Evolutionary conservation across 257 asterid species (phyloP).

Genomic region (Solanum neorickii): DNA sequence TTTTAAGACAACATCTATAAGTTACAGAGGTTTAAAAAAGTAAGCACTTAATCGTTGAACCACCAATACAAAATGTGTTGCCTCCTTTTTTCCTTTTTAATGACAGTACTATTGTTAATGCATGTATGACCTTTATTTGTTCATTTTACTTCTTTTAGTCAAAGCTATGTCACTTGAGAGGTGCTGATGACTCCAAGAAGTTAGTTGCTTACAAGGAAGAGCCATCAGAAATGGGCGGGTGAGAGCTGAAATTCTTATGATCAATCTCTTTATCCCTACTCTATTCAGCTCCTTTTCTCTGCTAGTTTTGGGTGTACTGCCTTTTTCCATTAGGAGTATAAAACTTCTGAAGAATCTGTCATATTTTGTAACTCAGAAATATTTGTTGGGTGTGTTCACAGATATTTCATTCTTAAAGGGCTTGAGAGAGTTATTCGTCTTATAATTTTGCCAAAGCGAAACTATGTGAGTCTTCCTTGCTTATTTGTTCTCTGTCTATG

Average conservation of each 20-base stretch:
- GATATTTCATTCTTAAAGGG: conserved; percentile 93
- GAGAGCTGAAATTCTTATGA: conserved; percentile 12
- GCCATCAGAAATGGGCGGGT: conserved; percentile 99
- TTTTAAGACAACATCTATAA: not conserved
- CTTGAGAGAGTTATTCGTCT: conserved; percentile 88
- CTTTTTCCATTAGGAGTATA: not conserved
- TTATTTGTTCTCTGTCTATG: not conserved
- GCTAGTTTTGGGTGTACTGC: not conserved
- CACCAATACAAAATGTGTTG: not conserved
- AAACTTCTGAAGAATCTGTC: not conserved
- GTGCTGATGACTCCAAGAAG: conserved; percentile 36
- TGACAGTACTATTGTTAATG: not conserved
- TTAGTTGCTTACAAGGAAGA: conserved; percentile 61
- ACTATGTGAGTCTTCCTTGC: conserved; percentile 40
- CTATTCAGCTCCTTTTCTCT: not conserved
- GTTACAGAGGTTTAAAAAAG: not conserved
- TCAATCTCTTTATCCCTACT: not conserved
- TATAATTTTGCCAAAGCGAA: conserved; percentile 72
- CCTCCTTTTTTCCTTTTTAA: not conserved
- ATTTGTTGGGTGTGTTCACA: conserved; percentile 4
- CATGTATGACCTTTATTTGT: not conserved
- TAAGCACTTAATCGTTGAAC: not conserved
- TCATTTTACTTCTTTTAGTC: conserved; percentile 43
- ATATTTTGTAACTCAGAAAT: not conserved
- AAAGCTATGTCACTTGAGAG: conserved; percentile 61